Percentiles rank a stretch among this genome's conserved stretches.
Evolutionary conservation across 169 alveolate genomes (phyloP).

Genomic region (Cardiosporidium cionae): DNA sequence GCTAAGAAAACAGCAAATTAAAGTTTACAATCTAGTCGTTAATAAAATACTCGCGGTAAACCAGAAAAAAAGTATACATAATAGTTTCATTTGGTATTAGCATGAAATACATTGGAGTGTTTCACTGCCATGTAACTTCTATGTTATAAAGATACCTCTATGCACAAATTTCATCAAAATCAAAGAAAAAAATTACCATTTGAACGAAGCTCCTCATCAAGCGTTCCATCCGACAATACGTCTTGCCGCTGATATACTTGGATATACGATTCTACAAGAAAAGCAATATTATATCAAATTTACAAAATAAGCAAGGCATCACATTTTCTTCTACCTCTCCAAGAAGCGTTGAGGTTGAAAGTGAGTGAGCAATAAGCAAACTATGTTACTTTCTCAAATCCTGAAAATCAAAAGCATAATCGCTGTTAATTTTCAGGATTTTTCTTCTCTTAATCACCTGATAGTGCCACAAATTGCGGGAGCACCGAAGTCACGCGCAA

Average conservation of each 20-base stretch:
- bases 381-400: not conserved
- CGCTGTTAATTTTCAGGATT: slow-evolving; percentile 7
- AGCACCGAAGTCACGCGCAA: slow-evolving; percentile 86
- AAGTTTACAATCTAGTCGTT: too few relatives aligned
- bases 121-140: too few relatives aligned
- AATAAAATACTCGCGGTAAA: too few relatives aligned
- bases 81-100: too few relatives aligned
- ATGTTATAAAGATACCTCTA: too few relatives aligned
- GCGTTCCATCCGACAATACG: slow-evolving; percentile 29
- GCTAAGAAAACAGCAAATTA: too few relatives aligned
- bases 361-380: not conserved
- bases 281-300: not conserved
- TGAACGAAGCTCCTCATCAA: too few relatives aligned
- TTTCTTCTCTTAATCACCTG: slow-evolving; percentile 64
- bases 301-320: not conserved
- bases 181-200: too few relatives aligned
- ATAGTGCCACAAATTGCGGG: slow-evolving; percentile 88
- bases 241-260: slow-evolving; percentile 35
- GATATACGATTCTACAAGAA: slow-evolving; percentile 25
- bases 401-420: not conserved
- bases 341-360: not conserved
- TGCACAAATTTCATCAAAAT: too few relatives aligned
- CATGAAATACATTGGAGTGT: too few relatives aligned
- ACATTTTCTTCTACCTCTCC: not conserved
- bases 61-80: too few relatives aligned